phyloP scores from a whole-genome alignment of 257 asterid species.

The Forsythia suspensa region DNA sequence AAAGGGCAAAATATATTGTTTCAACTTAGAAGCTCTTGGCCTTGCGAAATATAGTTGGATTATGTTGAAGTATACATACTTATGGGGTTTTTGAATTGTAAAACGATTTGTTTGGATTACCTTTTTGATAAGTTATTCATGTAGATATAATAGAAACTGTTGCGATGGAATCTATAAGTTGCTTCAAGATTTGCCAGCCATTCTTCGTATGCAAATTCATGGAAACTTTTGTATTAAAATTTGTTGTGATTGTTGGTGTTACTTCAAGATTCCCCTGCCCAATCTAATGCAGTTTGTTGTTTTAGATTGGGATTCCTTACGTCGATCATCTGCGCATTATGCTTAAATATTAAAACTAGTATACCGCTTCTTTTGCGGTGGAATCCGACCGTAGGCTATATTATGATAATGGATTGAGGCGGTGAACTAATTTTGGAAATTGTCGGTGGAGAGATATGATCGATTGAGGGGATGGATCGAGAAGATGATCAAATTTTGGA shows the following conservation, averaged over 20 bases:
- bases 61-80: background rate
- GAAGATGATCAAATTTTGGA: no score
- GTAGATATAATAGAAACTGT: background rate
- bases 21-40: background rate
- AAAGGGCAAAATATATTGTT: background rate
- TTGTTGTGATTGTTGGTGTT: background rate
- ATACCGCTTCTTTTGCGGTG: no score
- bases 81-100: background rate
- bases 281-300: background rate
- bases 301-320: background rate
- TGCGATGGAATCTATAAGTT: background rate
- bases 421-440: no score
- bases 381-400: no score
- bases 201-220: background rate
- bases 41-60: background rate
- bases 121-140: background rate
- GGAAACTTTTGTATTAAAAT: background rate
- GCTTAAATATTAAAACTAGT: background rate
- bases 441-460: no score
- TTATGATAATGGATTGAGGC: no score
- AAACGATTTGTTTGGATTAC: background rate
- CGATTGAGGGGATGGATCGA: no score
- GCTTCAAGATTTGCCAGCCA: background rate
- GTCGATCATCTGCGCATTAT: background rate
- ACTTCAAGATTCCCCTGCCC: background rate